phyloP scores from a whole-genome alignment of 2,329 filamentous ascomycete species.

The Xylariomycetidae sp. region DNA sequence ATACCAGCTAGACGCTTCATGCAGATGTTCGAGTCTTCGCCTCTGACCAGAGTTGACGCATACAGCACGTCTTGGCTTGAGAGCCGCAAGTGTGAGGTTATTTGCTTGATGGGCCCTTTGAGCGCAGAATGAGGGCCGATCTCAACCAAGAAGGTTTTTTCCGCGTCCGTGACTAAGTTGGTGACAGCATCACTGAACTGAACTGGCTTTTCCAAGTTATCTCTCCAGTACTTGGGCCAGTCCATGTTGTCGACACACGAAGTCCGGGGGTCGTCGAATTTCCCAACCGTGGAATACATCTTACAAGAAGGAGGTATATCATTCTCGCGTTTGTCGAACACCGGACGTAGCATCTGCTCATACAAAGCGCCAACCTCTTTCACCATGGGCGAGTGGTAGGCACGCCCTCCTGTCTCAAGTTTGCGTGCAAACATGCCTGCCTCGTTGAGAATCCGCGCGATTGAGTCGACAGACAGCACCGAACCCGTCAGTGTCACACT shows the following conservation, averaged over 20 bases:
- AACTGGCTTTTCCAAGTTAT: conserved; percentile 10
- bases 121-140: conserved; percentile 24
- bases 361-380: conserved; percentile 10
- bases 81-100: too few species aligned
- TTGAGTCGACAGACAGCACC: conserved; percentile 1
- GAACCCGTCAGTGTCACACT: conserved; percentile 3
- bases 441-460: background rate
- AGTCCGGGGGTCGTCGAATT: background rate
- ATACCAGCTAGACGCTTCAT: conserved; percentile 1
- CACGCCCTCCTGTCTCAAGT: conserved; percentile 4
- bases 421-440: conserved; percentile 1
- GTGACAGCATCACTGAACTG: conserved; percentile 6
- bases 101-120: conserved; percentile 29
- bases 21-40: background rate
- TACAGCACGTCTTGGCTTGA: background rate
- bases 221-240: conserved; percentile 12
- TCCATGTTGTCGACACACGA: background rate
- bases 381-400: conserved; percentile 12
- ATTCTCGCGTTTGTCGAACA: background rate
- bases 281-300: conserved; percentile 14
- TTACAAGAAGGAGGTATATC: background rate
- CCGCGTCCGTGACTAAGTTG: background rate
- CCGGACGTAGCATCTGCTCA: conserved; percentile 6
- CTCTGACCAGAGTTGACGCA: background rate
- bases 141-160: conserved; percentile 9